Percentiles rank a stretch among this genome's conserved stretches.
phyloP scores from a whole-genome alignment of 495 filamentous ascomycete genomes.

The Tuber umbilicatum region DNA sequence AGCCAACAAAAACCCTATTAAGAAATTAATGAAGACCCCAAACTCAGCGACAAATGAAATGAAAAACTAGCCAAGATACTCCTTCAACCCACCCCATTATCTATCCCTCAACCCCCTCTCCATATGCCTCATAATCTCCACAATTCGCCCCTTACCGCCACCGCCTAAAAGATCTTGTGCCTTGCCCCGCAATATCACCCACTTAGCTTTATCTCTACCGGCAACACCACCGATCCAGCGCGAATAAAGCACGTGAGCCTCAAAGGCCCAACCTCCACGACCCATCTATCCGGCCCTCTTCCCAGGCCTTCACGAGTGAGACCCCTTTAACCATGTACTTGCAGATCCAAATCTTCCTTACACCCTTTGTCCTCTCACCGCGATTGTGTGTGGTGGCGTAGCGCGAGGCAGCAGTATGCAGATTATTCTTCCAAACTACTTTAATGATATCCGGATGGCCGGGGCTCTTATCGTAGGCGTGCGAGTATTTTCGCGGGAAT shows the following conservation, averaged over 20 bases:
- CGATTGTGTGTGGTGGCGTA: conserved; percentile 7
- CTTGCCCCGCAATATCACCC: too few species aligned
- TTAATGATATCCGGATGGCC: neutral
- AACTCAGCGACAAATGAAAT: too few species aligned
- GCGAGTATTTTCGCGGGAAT: conserved; percentile 19
- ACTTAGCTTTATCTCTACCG: conserved; percentile 16
- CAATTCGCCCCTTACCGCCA: conserved; percentile 15
- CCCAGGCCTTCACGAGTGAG: neutral
- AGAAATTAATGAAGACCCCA: too few species aligned
- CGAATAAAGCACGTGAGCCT: conserved; percentile 5
- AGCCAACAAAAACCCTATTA: too few species aligned
- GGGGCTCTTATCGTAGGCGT: neutral
- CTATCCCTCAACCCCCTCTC: too few species aligned
- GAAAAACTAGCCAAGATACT: too few species aligned
- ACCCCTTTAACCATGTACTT: neutral
- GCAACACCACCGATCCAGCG: conserved; percentile 16
- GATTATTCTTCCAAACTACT: conserved; percentile 19
- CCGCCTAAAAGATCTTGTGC: conserved; percentile 13
- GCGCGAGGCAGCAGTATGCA: conserved; percentile 21
- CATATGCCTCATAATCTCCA: conserved; percentile 21
- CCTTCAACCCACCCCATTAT: too few species aligned
- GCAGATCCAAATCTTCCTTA: neutral
- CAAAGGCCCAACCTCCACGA: neutral
- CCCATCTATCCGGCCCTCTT: conserved; percentile 5
- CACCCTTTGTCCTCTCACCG: neutral